These are phyloP conservation scores for Fomitopsis pulvina DNA, from an alignment of 768 basidiomycete genomes.

Conservation along the genomic window DNA sequence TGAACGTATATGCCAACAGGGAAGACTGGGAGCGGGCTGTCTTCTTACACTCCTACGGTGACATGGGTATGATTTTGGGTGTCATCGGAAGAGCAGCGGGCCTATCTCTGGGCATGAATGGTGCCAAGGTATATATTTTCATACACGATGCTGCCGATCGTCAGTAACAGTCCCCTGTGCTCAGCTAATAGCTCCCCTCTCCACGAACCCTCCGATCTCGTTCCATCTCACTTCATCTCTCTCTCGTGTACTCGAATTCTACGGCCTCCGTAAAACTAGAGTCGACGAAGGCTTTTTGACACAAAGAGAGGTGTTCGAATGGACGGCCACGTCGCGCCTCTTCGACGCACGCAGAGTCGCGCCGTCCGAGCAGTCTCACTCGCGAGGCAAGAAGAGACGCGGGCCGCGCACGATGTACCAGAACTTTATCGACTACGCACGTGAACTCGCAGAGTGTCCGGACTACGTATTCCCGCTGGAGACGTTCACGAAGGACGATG, in stretches of 20 bases:
- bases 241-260: constrained; percentile 44
- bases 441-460: constrained; percentile 13
- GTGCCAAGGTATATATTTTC: constrained; percentile 43
- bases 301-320: constrained; percentile 48
- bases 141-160: not conserved
- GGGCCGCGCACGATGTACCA: constrained; percentile 50
- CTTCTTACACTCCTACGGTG: constrained; percentile 62
- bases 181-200: constrained; percentile 27
- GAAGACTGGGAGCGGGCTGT: constrained; percentile 43
- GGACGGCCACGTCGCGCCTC: constrained; percentile 47
- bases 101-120: constrained; percentile 42
- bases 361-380: constrained; percentile 15
- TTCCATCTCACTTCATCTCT: constrained; percentile 46
- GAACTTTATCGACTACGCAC: constrained; percentile 48
- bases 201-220: constrained; percentile 28
- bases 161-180: not conserved
- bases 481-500: constrained; percentile 1
- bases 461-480: not conserved
- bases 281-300: constrained; percentile 52
- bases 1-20: constrained; percentile 48
- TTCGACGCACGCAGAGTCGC: constrained; percentile 39
- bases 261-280: constrained; percentile 46
- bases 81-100: constrained; percentile 47
- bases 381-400: constrained; percentile 37
- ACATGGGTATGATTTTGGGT: constrained; percentile 65